These are phyloP conservation scores for Boletus eberwhitei DNA, from an alignment of 768 basidiomycete species.

Conservation along the genomic window DNA sequence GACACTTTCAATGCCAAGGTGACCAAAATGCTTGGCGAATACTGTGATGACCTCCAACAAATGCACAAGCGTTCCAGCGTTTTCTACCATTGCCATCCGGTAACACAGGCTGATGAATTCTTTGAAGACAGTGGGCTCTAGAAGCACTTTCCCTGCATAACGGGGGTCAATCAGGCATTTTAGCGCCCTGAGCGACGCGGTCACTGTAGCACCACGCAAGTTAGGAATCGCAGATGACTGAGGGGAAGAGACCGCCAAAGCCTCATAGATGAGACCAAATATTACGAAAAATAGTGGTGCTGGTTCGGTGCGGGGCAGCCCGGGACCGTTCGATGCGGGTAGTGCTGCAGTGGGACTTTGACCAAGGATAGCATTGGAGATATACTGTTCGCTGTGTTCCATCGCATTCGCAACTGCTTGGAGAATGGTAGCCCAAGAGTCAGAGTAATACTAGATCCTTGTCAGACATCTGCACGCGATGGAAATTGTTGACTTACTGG, in stretches of 20 bases:
- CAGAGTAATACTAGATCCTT: conserved; percentile 71
- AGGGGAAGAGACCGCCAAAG: conserved; percentile 63
- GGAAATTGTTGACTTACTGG: conserved; percentile 56
- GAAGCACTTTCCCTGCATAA: conserved; percentile 76
- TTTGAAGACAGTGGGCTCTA: conserved; percentile 81
- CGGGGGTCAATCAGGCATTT: conserved; percentile 77
- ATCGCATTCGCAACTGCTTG: conserved; percentile 83
- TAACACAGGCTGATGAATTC: conserved; percentile 88
- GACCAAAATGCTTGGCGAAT: conserved; percentile 45
- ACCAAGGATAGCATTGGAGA: conserved; percentile 82
- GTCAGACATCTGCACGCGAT: neutral
- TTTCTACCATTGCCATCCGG: conserved; percentile 85
- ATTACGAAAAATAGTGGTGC: conserved; percentile 82
- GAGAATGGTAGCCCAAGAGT: conserved; percentile 78
- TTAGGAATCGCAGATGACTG: conserved; percentile 47
- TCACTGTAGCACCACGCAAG: conserved; percentile 44
- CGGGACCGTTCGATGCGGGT: conserved; percentile 20
- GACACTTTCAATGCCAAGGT: conserved; percentile 24
- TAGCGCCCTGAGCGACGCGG: conserved; percentile 71
- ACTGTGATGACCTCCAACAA: conserved; percentile 65
- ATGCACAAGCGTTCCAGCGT: conserved; percentile 64
- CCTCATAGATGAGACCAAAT: conserved; percentile 94
- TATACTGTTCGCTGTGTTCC: conserved; percentile 61
- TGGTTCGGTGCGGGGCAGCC: conserved; percentile 50
- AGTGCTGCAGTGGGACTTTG: conserved; percentile 26